Base-by-base conservation (phyloP, 345 rosid genomes). In the Boechera stricta region DNA sequence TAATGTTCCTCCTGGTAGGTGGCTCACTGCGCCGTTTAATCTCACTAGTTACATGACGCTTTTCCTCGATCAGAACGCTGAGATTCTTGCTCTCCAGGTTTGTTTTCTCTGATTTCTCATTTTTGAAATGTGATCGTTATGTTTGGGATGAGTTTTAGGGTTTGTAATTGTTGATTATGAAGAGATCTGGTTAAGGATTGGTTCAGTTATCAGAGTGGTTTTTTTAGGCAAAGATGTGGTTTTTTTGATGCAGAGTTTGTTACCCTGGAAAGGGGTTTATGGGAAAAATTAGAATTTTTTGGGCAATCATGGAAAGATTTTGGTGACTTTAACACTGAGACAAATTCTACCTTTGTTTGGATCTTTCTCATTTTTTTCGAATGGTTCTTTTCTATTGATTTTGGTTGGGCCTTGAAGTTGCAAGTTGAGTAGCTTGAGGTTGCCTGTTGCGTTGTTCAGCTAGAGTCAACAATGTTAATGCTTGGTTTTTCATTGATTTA, bases 11-110 rank as follows among this genome's bases (percentile, higher is more conserved):
- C 90, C 97, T 1, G 99, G 99, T 38, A 82, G 64, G 51, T 95
- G 99, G 99, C 90, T 95, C 5, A 89, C 99, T 33, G 93, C 94
- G 3, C 99, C 99, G 21, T 95, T 95, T 81, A 95, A 95, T 74
- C 90, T 92, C 54, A 92, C 98, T n/a, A 92, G 99, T 82, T 85
- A 87, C 71, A 86, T 95, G 88, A 95, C 99, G 24, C 80, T 95
- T 68, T 95, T 92, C 72, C 92, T 95, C 65, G 88, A 89, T 12
- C 86, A 90, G 67, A 85, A 87, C 63, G 89, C 99, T 68, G 97
- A 91, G 83, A 88, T 95, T 67, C 96, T 95, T 57, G 99, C 88
- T 11, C 64, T 85, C 36, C 78, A 90, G 98, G 98, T 57, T 53
- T 62, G 18, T 48, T 48, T 24, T 13, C 35, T 39, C 26, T 48